A percentile compares a stretch with the other conserved stretches of the same genome.
phyloP scores from a whole-genome alignment of 2,329 filamentous ascomycete genomes.

The Clonostachys chloroleuca region DNA sequence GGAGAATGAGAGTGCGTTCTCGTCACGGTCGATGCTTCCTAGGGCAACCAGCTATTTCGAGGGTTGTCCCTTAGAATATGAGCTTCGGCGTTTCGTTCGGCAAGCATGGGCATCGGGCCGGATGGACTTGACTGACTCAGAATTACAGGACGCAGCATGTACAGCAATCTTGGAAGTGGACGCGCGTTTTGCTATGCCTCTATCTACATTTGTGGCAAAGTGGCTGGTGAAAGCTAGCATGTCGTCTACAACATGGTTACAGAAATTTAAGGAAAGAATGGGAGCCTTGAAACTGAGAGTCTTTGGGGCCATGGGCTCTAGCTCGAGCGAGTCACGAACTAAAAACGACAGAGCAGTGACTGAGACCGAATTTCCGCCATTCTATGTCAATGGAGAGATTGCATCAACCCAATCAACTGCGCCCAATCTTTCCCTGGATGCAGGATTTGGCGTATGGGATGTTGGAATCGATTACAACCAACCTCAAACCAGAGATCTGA shows the following conservation, averaged over 20 bases:
- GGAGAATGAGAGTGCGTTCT: constrained; percentile 39
- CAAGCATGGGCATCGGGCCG: constrained; percentile 45
- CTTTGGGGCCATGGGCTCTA: no score
- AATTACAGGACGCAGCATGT: constrained; percentile 56
- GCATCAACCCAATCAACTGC: no score
- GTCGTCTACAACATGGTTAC: constrained; percentile 46
- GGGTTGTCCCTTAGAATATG: constrained; percentile 48
- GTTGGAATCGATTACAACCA: no score
- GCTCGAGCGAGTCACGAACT: no score
- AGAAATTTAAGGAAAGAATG: constrained; percentile 44
- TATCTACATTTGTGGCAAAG: constrained; percentile 45
- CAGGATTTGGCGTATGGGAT: no score
- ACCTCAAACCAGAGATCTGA: no score
- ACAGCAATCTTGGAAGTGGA: constrained; percentile 50
- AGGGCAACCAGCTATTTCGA: constrained; percentile 55
- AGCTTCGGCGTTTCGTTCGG: constrained; percentile 46
- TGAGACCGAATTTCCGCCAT: no score
- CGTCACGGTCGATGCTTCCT: constrained; percentile 36
- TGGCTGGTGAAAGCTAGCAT: constrained; percentile 51
- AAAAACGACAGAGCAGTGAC: no score
- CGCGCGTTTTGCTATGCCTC: constrained; percentile 40
- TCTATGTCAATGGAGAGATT: no score
- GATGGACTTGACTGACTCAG: constrained; percentile 53
- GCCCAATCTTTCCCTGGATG: no score
- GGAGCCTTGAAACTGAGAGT: no score